These are phyloP conservation scores for Russula compacta DNA, from an alignment of 768 basidiomycete genomes.

Conservation along the genomic window DNA sequence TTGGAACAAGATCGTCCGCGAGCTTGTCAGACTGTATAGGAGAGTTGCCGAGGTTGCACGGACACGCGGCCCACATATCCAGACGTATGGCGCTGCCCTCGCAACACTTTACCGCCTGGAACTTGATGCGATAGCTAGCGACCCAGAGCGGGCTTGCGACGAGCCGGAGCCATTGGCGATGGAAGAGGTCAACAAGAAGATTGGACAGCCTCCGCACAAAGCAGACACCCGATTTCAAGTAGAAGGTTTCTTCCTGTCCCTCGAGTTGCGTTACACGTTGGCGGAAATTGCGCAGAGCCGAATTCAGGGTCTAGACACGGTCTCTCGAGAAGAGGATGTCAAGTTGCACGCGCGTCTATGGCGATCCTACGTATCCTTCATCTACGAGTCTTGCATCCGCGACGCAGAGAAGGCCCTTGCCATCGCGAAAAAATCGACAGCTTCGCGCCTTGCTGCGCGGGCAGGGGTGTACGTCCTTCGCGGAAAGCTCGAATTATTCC, in stretches of 20 bases:
- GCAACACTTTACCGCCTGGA: conserved; percentile 27
- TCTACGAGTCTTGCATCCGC: conserved; percentile 23
- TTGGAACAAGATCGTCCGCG: conserved; percentile 23
- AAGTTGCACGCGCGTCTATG: conserved; percentile 18
- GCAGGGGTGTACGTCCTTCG: conserved; percentile 21
- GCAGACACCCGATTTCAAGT: conserved; percentile 29
- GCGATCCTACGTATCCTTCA: conserved; percentile 21
- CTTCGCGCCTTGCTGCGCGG: conserved; percentile 25
- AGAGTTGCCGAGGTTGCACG: conserved; percentile 22
- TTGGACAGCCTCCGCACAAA: conserved; percentile 30
- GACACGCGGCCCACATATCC: conserved; percentile 26
- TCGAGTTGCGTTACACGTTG: conserved; percentile 30
- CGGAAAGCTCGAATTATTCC: conserved; percentile 24
- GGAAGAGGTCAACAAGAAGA: conserved; percentile 23
- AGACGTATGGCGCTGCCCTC: conserved; percentile 30
- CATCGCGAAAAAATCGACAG: conserved; percentile 23
- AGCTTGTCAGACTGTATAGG: conserved; percentile 23
- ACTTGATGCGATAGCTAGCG: conserved; percentile 20
- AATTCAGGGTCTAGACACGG: conserved; percentile 12
- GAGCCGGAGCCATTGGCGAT: conserved; percentile 26
- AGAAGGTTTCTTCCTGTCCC: conserved; percentile 29
- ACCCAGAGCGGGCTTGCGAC: conserved; percentile 19
- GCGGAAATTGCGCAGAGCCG: conserved; percentile 26
- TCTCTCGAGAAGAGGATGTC: conserved; percentile 1
- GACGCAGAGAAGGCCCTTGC: conserved; percentile 23